phyloP scores from a whole-genome alignment of 2,329 filamentous ascomycete genomes.

The Colletotrichum sp. region DNA sequence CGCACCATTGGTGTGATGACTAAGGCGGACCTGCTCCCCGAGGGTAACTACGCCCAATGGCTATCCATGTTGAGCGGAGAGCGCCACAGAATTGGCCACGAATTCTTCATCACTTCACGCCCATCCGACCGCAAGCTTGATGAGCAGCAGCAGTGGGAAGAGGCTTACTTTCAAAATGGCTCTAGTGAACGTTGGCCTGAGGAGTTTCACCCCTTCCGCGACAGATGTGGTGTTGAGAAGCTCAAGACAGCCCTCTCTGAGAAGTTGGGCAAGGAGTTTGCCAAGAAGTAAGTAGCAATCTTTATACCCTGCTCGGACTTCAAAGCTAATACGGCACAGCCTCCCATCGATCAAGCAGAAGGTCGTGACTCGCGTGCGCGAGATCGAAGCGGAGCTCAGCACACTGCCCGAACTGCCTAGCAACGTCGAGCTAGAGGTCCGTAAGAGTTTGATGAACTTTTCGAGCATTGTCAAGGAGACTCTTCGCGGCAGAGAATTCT shows the following conservation, averaged over 20 bases:
- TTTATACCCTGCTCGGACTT: too few species aligned
- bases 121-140: slow-evolving; percentile 62
- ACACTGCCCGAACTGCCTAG: slow-evolving; percentile 70
- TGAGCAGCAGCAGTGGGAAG: slow-evolving; percentile 56
- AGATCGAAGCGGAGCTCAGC: slow-evolving; percentile 60
- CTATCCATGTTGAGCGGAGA: slow-evolving; percentile 65
- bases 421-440: slow-evolving; percentile 71
- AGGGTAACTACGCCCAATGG: slow-evolving; percentile 62
- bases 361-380: slow-evolving; percentile 49
- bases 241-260: slow-evolving; percentile 58
- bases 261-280: slow-evolving; percentile 59
- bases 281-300: slow-evolving; percentile 45
- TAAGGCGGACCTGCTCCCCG: slow-evolving; percentile 77
- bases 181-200: slow-evolving; percentile 49
- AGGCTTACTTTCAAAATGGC: slow-evolving; percentile 52
- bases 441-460: slow-evolving; percentile 63
- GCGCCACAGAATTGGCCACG: slow-evolving; percentile 70
- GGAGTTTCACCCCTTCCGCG: slow-evolving; percentile 50
- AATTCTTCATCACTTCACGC: slow-evolving; percentile 80
- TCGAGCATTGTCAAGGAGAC: slow-evolving; percentile 56
- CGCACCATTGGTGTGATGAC: slow-evolving; percentile 80
- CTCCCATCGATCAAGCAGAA: slow-evolving; percentile 61
- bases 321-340: too few species aligned
- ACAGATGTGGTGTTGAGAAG: slow-evolving; percentile 58
- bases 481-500: slow-evolving; percentile 55